Percentiles rank a stretch among this genome's conserved stretches.
Conservation (phyloP, 83 land plant species). For the Isoetes engelmannii region DNA sequence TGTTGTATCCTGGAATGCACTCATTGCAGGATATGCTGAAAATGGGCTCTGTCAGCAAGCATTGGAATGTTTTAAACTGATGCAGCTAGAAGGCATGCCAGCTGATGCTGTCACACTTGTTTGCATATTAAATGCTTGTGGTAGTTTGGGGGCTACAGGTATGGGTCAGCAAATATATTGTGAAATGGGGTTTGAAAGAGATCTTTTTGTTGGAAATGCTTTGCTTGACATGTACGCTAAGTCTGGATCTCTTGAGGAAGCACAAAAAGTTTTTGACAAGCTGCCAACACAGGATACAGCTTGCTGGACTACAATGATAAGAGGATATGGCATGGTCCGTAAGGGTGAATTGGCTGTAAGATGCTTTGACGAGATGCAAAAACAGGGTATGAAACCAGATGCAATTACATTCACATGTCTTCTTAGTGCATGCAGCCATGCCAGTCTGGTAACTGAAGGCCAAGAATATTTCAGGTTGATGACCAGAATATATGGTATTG, state of each 20-base stretch:
- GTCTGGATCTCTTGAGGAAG: conserved; percentile 3
- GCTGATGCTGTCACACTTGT: too few relatives aligned
- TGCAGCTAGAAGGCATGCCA: too few relatives aligned
- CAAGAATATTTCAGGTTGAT: conserved; percentile 14
- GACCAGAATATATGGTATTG: conserved; percentile 3
- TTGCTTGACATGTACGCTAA: not conserved
- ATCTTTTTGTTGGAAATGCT: too few relatives aligned
- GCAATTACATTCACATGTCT: conserved; percentile 8
- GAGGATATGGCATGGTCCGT: conserved; percentile 10
- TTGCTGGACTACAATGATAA: conserved; percentile 10
- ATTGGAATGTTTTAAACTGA: too few relatives aligned
- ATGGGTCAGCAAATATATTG: too few relatives aligned
- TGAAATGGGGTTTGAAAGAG: too few relatives aligned
- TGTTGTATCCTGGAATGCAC: conserved; percentile 9
- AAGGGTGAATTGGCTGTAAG: not conserved
- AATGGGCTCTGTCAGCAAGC: too few relatives aligned
- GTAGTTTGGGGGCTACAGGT: too few relatives aligned
- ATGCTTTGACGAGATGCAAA: not conserved
- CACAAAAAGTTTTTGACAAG: not conserved
- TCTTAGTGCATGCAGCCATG: conserved; percentile 5
- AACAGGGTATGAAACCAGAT: conserved; percentile 2
- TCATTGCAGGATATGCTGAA: not conserved
- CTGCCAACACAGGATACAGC: not conserved
- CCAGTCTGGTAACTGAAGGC: not conserved
- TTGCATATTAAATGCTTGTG: too few relatives aligned